These are phyloP conservation scores for Oemleria cerasiformis DNA, from an alignment of 306 rosid species.

Conservation along the genomic window DNA sequence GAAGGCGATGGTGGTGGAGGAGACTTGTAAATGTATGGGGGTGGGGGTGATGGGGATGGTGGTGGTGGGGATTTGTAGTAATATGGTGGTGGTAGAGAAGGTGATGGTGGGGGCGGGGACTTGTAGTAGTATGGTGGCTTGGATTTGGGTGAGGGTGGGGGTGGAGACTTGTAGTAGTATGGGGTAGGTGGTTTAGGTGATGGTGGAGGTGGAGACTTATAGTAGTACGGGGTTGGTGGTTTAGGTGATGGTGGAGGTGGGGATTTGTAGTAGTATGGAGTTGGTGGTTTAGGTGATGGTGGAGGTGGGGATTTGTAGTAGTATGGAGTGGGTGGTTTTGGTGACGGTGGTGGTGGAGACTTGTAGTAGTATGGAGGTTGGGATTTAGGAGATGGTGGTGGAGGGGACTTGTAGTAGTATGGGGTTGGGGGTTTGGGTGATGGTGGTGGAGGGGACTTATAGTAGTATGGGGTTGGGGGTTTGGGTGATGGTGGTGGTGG, in stretches of 20 bases:
- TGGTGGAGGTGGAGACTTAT: slow-evolving; percentile 33
- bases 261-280: slow-evolving; percentile 16
- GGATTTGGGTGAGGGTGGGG: neutral
- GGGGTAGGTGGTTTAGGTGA: neutral
- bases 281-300: slow-evolving; percentile 18
- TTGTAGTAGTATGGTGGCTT: neutral
- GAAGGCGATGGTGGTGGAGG: neutral
- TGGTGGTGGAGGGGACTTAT: slow-evolving; percentile 28
- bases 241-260: slow-evolving; percentile 20
- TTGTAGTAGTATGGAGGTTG: slow-evolving; percentile 41
- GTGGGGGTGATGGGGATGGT: neutral
- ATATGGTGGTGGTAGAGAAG: neutral
- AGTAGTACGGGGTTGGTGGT: neutral
- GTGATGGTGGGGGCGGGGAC: neutral
- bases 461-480: neutral
- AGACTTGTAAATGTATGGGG: neutral
- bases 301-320: slow-evolving; percentile 46
- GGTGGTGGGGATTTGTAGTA: neutral
- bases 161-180: slow-evolving; percentile 19
- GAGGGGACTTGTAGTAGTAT: slow-evolving; percentile 12
- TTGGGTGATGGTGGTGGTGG: slow-evolving; percentile 27
- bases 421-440: neutral
- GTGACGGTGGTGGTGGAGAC: slow-evolving; percentile 50
- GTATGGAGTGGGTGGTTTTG: slow-evolving; percentile 19
- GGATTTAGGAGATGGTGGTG: slow-evolving; percentile 28